A percentile compares a stretch with the other conserved stretches of the same genome.
These are phyloP conservation scores for Hanseniaspora valbyensis DNA, from an alignment of 805 yeast species.

Conservation along the genomic window DNA sequence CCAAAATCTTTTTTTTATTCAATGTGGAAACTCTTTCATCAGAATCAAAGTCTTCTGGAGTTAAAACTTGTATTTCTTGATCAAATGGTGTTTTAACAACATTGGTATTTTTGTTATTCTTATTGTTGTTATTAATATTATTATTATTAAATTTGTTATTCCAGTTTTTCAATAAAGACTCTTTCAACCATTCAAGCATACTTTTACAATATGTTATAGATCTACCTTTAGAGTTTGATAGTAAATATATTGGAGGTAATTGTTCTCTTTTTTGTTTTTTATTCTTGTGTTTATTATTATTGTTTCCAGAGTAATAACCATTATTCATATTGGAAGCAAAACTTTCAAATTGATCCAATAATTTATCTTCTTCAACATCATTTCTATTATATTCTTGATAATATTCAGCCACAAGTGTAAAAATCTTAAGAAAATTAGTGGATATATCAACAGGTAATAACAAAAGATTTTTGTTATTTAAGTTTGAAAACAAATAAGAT, in stretches of 20 bases:
- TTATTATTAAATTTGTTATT: slow-evolving; percentile 44
- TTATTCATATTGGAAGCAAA: not conserved
- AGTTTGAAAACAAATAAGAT: slow-evolving; percentile 12
- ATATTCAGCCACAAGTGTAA: slow-evolving; percentile 61
- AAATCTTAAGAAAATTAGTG: slow-evolving; percentile 69
- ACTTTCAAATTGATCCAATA: slow-evolving; percentile 13
- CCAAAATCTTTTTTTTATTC: slow-evolving; percentile 23
- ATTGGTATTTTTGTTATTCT: not conserved
- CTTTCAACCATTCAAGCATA: slow-evolving; percentile 92
- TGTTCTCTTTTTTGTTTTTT: slow-evolving; percentile 21
- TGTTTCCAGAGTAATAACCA: slow-evolving; percentile 3
- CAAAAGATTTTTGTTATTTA: slow-evolving; percentile 61
- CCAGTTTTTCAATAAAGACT: slow-evolving; percentile 77
- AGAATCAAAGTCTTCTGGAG: slow-evolving; percentile 40
- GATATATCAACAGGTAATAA: slow-evolving; percentile 66
- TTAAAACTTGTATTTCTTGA: slow-evolving; percentile 43
- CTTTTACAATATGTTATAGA: slow-evolving; percentile 71
- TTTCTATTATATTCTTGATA: slow-evolving; percentile 33
- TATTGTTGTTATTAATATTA: not conserved
- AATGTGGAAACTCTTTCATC: not conserved
- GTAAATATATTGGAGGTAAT: slow-evolving; percentile 57
- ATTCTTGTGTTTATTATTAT: slow-evolving; percentile 14
- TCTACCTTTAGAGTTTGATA: slow-evolving; percentile 72
- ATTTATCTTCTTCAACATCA: slow-evolving; percentile 7
- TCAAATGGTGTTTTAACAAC: slow-evolving; percentile 59